A percentile compares a stretch with the other conserved stretches of the same genome.
phyloP scores from a whole-genome alignment of 176 grass and related monocot species.

The Eleusine coracana region DNA sequence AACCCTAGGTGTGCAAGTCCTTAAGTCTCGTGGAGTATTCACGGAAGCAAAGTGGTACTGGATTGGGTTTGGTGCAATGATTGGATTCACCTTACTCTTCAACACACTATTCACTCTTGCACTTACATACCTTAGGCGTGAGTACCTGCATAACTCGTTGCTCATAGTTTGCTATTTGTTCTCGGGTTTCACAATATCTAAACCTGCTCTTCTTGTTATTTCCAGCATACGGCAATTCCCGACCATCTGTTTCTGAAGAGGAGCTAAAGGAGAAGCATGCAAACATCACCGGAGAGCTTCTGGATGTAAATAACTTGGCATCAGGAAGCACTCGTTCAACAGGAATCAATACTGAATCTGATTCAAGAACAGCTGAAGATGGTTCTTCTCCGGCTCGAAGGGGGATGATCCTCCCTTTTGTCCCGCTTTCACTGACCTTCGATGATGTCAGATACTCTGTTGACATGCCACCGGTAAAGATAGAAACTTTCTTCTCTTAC shows the following conservation, averaged over 20 bases:
- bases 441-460: constrained; percentile 84
- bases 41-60: constrained; percentile 94
- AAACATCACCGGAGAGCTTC: constrained; percentile 58
- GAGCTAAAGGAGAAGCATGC: constrained; percentile 71
- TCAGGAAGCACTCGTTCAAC: constrained; percentile 47
- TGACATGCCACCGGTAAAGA: constrained; percentile 90
- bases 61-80: constrained; percentile 80
- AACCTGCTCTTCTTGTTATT: constrained; percentile 26
- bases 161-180: constrained; percentile 9
- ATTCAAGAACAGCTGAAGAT: constrained; percentile 26
- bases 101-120: constrained; percentile 75
- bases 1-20: constrained; percentile 58
- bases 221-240: constrained; percentile 81
- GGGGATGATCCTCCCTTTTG: constrained; percentile 95
- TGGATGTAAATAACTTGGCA: constrained; percentile 37
- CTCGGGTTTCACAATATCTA: constrained; percentile 8
- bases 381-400: constrained; percentile 43
- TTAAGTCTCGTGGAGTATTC: constrained; percentile 75
- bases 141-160: constrained; percentile 35
- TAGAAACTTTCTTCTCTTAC: constrained; percentile 5
- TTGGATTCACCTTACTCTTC: constrained; percentile 78
- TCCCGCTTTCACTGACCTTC: constrained; percentile 77
- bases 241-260: constrained; percentile 71
- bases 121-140: constrained; percentile 71
- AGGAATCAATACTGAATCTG: constrained; percentile 16